phyloP scores from a whole-genome alignment of 73 alveolate species.

The Paramecium sonneborni region DNA sequence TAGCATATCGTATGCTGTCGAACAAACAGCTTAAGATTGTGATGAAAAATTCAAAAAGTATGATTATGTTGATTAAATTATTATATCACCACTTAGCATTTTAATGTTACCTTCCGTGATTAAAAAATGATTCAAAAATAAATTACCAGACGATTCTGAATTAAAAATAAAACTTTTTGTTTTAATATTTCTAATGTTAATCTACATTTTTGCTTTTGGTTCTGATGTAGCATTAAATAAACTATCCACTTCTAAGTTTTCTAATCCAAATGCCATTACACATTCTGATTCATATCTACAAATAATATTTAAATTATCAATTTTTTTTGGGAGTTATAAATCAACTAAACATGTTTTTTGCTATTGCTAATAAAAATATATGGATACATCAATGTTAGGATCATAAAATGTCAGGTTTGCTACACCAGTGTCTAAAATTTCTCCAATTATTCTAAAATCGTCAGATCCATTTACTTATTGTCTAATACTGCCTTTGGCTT shows the following conservation, averaged over 20 bases:
- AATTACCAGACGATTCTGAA: background rate
- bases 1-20: background rate
- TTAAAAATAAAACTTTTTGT: background rate
- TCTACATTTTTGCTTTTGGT: background rate
- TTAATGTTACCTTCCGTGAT: background rate
- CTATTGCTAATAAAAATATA: background rate
- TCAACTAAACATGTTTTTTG: background rate
- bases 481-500: background rate
- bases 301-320: background rate
- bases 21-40: background rate
- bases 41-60: background rate
- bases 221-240: slow-evolving; percentile 7
- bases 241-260: background rate
- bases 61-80: background rate
- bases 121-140: slow-evolving; percentile 2
- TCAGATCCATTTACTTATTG: background rate
- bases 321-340: background rate
- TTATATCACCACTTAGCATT: background rate
- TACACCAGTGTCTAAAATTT: background rate
- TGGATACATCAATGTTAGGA: background rate
- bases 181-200: background rate
- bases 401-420: slow-evolving; percentile 28
- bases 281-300: background rate
- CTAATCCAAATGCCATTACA: background rate
- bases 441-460: background rate